Conservation (phyloP, 306 rosid species). For the Vicia sativa region DNA sequence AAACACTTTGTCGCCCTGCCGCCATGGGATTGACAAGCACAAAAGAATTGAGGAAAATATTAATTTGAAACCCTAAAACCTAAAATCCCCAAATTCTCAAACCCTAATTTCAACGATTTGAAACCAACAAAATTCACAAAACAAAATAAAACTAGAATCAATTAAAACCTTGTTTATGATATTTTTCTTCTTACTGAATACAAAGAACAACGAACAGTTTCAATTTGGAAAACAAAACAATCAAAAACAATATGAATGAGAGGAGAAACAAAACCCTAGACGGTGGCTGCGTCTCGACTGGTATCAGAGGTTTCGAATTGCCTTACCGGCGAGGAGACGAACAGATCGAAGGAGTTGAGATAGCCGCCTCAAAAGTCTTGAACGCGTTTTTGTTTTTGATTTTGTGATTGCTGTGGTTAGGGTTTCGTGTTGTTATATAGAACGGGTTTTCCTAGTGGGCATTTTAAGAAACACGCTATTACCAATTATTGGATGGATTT, state of each 20-base stretch:
- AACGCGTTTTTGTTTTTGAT: slow-evolving; percentile 22
- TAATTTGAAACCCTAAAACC: slow-evolving; percentile 36
- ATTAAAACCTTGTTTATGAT: slow-evolving; percentile 3
- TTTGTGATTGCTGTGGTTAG: not conserved
- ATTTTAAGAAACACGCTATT: not conserved
- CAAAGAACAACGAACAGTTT: slow-evolving; percentile 22
- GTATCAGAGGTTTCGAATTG: slow-evolving; percentile 61
- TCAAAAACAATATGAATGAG: slow-evolving; percentile 22
- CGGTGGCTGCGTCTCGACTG: slow-evolving; percentile 41
- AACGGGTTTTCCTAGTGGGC: not conserved
- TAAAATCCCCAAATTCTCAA: slow-evolving; percentile 38
- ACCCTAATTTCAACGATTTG: slow-evolving; percentile 39
- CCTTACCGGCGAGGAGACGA: slow-evolving; percentile 67
- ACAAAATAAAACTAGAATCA: slow-evolving; percentile 8
- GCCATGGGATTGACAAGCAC: slow-evolving; percentile 76
- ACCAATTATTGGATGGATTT: slow-evolving; percentile 26
- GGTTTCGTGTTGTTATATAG: not conserved
- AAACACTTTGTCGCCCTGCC: slow-evolving; percentile 66
- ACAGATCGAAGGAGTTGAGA: slow-evolving; percentile 18
- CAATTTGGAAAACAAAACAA: not conserved
- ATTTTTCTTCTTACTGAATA: slow-evolving; percentile 9
- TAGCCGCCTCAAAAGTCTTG: slow-evolving; percentile 30
- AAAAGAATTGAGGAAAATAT: slow-evolving; percentile 40
- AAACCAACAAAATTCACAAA: slow-evolving; percentile 28
- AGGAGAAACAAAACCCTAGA: slow-evolving; percentile 53